Conservation (phyloP, 2,329 filamentous ascomycete species). For the Endothia cerciana region DNA sequence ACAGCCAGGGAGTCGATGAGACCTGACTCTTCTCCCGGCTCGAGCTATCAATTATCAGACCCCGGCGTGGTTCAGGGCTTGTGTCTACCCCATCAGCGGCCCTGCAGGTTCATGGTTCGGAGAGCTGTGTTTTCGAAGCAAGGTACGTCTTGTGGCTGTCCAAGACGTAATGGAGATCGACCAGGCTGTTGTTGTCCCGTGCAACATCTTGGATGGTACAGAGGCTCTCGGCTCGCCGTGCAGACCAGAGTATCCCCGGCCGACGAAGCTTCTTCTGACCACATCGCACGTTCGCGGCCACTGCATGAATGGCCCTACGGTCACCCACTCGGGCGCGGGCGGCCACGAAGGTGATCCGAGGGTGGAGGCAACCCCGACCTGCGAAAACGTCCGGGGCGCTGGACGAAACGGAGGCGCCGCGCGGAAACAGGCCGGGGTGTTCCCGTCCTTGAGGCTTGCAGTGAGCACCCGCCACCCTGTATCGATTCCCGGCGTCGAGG, state of each 20-base stretch:
- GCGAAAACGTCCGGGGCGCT: slow-evolving; percentile 44
- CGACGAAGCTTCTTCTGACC: too few relatives aligned
- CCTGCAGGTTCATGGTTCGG: background rate
- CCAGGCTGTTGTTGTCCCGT: background rate
- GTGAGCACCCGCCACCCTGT: too few relatives aligned
- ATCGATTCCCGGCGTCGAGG: too few relatives aligned
- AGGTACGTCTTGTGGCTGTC: slow-evolving; percentile 9
- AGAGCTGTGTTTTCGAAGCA: background rate
- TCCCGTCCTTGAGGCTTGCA: too few relatives aligned
- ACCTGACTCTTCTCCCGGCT: background rate
- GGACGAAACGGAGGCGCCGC: background rate
- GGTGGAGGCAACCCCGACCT: slow-evolving; percentile 70
- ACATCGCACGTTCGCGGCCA: background rate
- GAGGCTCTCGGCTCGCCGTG: background rate
- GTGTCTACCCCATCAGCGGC: background rate
- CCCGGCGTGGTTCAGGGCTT: background rate
- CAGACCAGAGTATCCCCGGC: background rate
- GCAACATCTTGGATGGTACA: background rate
- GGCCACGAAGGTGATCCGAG: slow-evolving; percentile 66
- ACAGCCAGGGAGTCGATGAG: background rate
- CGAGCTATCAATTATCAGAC: too few relatives aligned
- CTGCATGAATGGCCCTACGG: background rate
- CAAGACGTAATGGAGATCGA: slow-evolving; percentile 8
- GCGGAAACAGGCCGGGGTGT: too few relatives aligned
- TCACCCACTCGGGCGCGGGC: slow-evolving; percentile 32